Base-by-base conservation (phyloP, 495 filamentous ascomycete genomes). In the Amniculicola lignicola region DNA sequence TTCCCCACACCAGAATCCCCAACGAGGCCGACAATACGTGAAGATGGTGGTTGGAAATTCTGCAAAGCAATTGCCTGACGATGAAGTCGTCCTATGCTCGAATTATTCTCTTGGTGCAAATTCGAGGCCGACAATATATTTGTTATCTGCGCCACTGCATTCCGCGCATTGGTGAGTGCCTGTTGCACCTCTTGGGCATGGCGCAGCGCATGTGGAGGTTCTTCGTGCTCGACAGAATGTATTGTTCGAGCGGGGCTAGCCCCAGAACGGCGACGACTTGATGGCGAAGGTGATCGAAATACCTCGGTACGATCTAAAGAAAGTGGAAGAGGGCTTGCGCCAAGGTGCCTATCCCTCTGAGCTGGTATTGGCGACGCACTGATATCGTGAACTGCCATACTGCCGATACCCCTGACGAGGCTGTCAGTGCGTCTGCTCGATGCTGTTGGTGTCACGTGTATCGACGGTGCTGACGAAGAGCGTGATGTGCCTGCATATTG, bases 1-100 rank as follows among this genome's bases (percentile, higher is more conserved):
- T 74, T 72, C 6, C 72, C 72, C 54, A 65, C 72, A 15, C 70
- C 72, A 6, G 71, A 70, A 52, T 70, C 72, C 11, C 73, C 73
- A 6, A 75, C 69, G 18, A 75, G 62, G 1, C 70, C 73, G 7
- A 75, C 70, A 18, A 51, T 68, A 22, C 70, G 67, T 16, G 60
- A 67, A 11, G 70, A 62, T 7, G 66, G 66, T 27, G 65, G 70
- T 31, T 69, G 59, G 48, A 73, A 74, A 1, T 25, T 33, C 11
- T 66, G 61, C 33, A 75, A 40, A 6, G 61, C 39, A 11, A 51
- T 19, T 3, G 69, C 71, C 47, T 59, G 42, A 23, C 46, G 43
- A 47, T 62, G 47, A 29, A 75, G 68, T 14, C 39, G 44, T 23
- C 61, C 37, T 40, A 75, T 70, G n/a, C 59, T 65, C 0, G 72